Conservation (phyloP, 805 yeast species). For the Naumovozyma baii region DNA sequence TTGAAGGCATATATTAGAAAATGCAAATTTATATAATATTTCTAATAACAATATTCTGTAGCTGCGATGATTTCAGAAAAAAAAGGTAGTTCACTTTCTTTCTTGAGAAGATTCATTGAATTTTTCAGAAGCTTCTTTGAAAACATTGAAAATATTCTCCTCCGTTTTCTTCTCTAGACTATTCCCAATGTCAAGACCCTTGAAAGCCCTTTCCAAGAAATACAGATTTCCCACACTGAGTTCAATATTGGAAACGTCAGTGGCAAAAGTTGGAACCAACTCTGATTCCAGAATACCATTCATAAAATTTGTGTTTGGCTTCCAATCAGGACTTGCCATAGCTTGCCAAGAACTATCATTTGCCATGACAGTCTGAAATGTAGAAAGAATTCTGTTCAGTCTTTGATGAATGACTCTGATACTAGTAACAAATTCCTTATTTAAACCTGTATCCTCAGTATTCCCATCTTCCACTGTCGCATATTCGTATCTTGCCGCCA, state of each 20-base stretch:
- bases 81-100: too few relatives aligned
- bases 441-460: neutral
- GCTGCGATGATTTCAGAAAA: too few relatives aligned
- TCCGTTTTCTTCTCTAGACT: neutral
- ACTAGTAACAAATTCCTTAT: neutral
- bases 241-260: neutral
- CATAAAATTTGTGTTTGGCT: neutral
- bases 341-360: neutral
- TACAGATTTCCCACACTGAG: neutral
- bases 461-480: neutral
- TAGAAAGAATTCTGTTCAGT: neutral
- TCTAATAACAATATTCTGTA: too few relatives aligned
- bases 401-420: neutral
- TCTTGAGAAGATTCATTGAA: neutral
- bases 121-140: neutral
- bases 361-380: neutral
- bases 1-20: too few relatives aligned
- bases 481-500: constrained; percentile 49
- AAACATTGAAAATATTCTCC: too few relatives aligned
- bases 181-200: neutral
- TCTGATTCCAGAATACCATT: neutral
- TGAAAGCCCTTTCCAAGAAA: neutral
- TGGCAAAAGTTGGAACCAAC: neutral
- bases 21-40: too few relatives aligned
- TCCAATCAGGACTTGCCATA: neutral